Base-by-base conservation (phyloP, 2,329 filamentous ascomycete genomes). In the Cladosporium halotolerans region DNA sequence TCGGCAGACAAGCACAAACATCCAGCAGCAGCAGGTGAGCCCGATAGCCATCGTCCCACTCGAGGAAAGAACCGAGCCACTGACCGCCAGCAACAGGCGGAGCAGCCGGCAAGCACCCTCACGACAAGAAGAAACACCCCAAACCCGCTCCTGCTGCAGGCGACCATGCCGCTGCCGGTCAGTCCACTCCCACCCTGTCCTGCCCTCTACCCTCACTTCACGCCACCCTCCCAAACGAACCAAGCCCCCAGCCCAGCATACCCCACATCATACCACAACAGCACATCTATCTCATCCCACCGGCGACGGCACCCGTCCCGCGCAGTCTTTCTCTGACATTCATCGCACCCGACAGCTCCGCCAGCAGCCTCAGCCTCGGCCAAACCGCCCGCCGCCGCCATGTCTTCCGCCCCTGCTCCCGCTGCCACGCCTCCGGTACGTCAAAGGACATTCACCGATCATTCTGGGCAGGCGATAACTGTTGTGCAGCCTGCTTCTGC, bases 361-460 rank as follows among this genome's bases (percentile, higher is more conserved):
- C 36, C 36, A 8, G n/a, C 47, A 43, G 28, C 38, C 14, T 31
- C 47, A 14, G 18, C 28, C 14, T 36, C 43, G 10, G 31, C 16
- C 8, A 45, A 31, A 11, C 31, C 47, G 23, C 33, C 34, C 13
- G 34, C 34, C 34, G 45, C 34, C 45, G 40, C 48, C 16, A 51
- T 51, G 48, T 51, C 48, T 44, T 31, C 19, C 23, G 4, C 42
- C 32, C 31, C 48, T 13, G 9, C 41, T n/a, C 31, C 40, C 2
- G 28, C 40, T 1, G 8, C 31, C 18, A n/a, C 48, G 28, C 14
- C 48, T 9, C 48, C 48, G n/a, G 48, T 43, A 18, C 40, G 40
- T 13, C 48, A 51, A 8, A 28, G 34, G 32, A 51, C 48, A 6
- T 51, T 51, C 19, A 51, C 48, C 8, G 48, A 51, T 13, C 48